A percentile compares a stretch with the other conserved stretches of the same genome.
phyloP scores from a whole-genome alignment of 1,139 yeast genomes.

The Saccharomycopsis phalli region DNA sequence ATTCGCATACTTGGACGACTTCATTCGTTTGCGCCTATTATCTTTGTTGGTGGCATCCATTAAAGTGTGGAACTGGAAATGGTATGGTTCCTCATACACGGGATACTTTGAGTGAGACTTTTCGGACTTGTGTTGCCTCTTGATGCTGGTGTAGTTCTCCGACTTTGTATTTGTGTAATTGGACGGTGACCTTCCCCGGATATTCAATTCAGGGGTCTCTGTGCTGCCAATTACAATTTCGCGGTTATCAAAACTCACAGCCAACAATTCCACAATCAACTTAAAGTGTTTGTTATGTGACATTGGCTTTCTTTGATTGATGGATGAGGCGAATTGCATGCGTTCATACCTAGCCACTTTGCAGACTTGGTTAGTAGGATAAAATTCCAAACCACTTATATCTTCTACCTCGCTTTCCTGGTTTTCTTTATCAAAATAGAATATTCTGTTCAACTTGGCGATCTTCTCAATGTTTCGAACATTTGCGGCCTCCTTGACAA shows the following conservation, averaged over 20 bases:
- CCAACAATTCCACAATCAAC: constrained; percentile 48
- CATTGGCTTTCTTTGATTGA: constrained; percentile 42
- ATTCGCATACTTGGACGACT: too few species aligned
- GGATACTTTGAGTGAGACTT: too few species aligned
- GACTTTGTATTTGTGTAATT: constrained; percentile 30
- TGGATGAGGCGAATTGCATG: constrained; percentile 57
- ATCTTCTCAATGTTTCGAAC: constrained; percentile 46
- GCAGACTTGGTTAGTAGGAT: constrained; percentile 44
- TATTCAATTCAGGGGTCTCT: constrained; percentile 55
- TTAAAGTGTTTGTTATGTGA: constrained; percentile 42
- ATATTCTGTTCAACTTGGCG: constrained; percentile 42
- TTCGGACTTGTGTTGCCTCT: too few species aligned
- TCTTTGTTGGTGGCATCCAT: too few species aligned
- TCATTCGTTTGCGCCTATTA: too few species aligned
- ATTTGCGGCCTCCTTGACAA: constrained; percentile 52
- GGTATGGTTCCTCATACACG: too few species aligned
- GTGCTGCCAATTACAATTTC: constrained; percentile 33
- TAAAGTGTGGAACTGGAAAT: too few species aligned
- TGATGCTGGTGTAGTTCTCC: too few species aligned
- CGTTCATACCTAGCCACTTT: constrained; percentile 61
- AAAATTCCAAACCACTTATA: constrained; percentile 24
- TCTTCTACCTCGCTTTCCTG: constrained; percentile 21
- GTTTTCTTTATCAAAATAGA: constrained; percentile 36
- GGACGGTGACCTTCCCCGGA: constrained; percentile 63
- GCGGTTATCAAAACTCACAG: constrained; percentile 34